Evolutionary conservation across 306 rosid genomes (phyloP), one percentile per base, ranked within the genome.

Genomic region (Astragalus glycyphyllos): DNA sequence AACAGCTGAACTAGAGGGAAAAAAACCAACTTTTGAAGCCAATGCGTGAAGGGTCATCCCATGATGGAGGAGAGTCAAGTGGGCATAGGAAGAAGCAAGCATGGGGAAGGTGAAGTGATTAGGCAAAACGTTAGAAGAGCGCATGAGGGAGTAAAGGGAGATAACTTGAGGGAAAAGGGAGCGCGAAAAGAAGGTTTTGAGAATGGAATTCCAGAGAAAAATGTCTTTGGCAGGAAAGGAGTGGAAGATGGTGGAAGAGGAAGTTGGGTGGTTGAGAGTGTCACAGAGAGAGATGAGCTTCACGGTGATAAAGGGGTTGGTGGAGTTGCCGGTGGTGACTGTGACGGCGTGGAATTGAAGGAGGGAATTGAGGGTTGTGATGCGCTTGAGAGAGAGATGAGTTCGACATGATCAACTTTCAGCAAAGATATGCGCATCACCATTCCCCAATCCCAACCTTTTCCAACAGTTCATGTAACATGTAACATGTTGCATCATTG

Each of bases 201-300:
- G 79, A n/a, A 89, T 65, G 45, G 97, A 92, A 75, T 92, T 89
- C 91, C 90, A 84, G 62, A 87, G 79, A 70, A 92, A 89, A 48
- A 54, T 70, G 34, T 87, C 94, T 66, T 81, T 84, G 29, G 71
- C 82, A 54, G 66, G 71, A 75, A 82, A 81, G 2, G 81, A 81
- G 41, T n/a, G 63, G 55, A 86, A 89, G 8, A 87, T 72, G 62
- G 58, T 58, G 46, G 91, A 50, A 64, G 86, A 77, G 17, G 55
- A 74, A 16, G 54, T 3, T 23, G 87, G 85, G 70, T 66, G 48
- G 73, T 64, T 23, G 76, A 86, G 75, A 74, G 80, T 78, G 48
- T 89, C 80, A 48, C 87, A 89, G 58, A 82, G 82, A 38, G 94
- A 82, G 79, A 92, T 81, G 77, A 83, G 96, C 75, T 87, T 91